phyloP scores from a whole-genome alignment of 148 eudicot species.

The Camellia sinensis region DNA sequence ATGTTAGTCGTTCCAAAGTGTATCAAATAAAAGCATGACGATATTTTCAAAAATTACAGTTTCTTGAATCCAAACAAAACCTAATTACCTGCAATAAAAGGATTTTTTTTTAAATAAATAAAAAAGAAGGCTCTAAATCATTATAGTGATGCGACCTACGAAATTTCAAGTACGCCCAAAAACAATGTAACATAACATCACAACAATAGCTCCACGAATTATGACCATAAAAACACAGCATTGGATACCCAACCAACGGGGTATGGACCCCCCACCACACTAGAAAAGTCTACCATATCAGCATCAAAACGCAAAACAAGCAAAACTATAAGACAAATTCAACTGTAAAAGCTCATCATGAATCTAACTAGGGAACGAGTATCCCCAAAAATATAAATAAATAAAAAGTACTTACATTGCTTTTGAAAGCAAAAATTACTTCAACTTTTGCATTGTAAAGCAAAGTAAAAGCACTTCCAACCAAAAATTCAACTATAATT shows the following conservation, averaged over 20 bases:
- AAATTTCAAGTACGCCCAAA: background rate
- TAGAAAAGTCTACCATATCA: constrained; percentile 11
- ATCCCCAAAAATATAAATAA: background rate
- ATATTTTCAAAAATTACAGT: no score
- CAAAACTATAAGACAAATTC: constrained; percentile 19
- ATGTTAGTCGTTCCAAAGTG: background rate
- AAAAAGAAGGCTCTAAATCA: background rate
- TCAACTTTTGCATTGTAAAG: background rate
- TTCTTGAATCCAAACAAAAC: no score
- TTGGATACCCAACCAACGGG: constrained; percentile 24
- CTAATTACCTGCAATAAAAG: no score
- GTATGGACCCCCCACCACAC: constrained; percentile 27
- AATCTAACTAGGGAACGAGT: background rate
- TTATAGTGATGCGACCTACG: background rate
- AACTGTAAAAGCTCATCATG: constrained; percentile 6
- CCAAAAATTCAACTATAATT: background rate
- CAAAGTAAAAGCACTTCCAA: background rate
- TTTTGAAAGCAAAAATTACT: constrained; percentile 7
- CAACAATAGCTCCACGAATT: background rate
- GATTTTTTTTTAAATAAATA: no score
- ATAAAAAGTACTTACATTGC: background rate
- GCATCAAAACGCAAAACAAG: constrained; percentile 18
- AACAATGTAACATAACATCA: constrained; percentile 14
- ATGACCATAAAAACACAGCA: constrained; percentile 13
- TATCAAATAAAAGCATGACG: background rate